Percentiles rank a stretch among this genome's conserved stretches.
phyloP scores from a whole-genome alignment of 164 flowering plant genomes.

The Macadamia tetraphylla region DNA sequence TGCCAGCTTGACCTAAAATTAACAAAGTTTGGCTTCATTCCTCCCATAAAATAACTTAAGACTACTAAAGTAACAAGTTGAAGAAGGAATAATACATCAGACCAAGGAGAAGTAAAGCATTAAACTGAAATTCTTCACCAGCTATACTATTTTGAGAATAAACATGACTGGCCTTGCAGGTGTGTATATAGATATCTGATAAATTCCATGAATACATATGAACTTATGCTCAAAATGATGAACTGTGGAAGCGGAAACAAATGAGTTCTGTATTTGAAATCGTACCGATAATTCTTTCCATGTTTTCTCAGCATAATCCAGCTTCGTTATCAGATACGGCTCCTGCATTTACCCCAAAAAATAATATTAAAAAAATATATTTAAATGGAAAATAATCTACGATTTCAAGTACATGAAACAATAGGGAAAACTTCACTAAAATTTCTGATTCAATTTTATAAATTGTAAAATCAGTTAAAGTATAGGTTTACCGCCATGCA shows the following conservation, averaged over 20 bases:
- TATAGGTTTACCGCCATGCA: conserved; percentile 66
- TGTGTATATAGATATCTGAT: too few relatives aligned
- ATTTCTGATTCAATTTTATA: not conserved
- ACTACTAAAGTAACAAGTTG: too few relatives aligned
- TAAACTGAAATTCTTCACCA: too few relatives aligned
- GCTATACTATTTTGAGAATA: too few relatives aligned
- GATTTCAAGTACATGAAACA: too few relatives aligned
- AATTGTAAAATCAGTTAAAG: not conserved
- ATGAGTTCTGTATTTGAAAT: not conserved
- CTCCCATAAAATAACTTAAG: not conserved
- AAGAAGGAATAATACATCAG: too few relatives aligned
- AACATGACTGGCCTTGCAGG: too few relatives aligned
- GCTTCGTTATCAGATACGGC: conserved; percentile 77
- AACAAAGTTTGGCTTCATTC: not conserved
- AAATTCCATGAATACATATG: too few relatives aligned
- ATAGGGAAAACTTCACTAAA: not conserved
- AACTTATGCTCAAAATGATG: too few relatives aligned
- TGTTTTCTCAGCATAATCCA: conserved; percentile 91
- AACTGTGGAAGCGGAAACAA: too few relatives aligned
- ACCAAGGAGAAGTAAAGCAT: too few relatives aligned
- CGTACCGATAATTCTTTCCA: conserved; percentile 90
- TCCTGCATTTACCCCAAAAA: conserved; percentile 44
- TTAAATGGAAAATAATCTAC: not conserved
- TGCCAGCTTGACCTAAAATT: conserved; percentile 75
- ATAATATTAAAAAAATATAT: not conserved